Evolutionary conservation across 1,284 basidiomycete genomes (phyloP).

Genomic region (Trichosporon faecale): DNA sequence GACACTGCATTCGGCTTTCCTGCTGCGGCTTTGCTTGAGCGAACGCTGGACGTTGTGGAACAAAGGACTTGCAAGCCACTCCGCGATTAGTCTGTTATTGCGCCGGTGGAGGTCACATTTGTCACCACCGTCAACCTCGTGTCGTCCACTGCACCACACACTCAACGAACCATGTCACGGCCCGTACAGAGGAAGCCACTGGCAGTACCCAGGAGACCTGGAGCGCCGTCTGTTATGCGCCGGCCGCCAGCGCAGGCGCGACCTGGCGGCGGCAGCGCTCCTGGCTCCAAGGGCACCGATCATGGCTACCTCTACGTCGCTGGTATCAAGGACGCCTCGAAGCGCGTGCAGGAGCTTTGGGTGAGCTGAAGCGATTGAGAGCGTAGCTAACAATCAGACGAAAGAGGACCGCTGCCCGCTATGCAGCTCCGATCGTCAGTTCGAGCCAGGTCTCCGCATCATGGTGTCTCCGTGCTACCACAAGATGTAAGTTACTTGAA

Average conservation of each 20-base stretch:
- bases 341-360: slow-evolving; percentile 44
- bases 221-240: slow-evolving; percentile 15
- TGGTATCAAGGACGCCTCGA: slow-evolving; percentile 45
- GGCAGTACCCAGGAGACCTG: slow-evolving; percentile 14
- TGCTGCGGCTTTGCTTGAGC: not conserved
- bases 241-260: not conserved
- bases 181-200: slow-evolving; percentile 10
- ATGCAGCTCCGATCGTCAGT: slow-evolving; percentile 93
- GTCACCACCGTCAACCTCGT: not conserved
- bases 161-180: not conserved
- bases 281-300: slow-evolving; percentile 27
- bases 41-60: not conserved
- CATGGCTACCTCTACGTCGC: slow-evolving; percentile 46
- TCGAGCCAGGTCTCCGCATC: slow-evolving; percentile 89
- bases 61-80: not conserved
- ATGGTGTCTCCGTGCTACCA: slow-evolving; percentile 97
- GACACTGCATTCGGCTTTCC: not conserved
- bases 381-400: slow-evolving; percentile 57
- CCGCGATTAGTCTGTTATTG: not conserved
- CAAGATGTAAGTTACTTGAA: slow-evolving; percentile 69
- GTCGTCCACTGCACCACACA: not conserved
- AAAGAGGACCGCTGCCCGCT: slow-evolving; percentile 95
- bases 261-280: slow-evolving; percentile 13
- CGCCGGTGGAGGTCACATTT: not conserved
- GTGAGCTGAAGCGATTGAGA: slow-evolving; percentile 30